Base-by-base conservation (phyloP, 2,329 filamentous ascomycete genomes). In the Pseudogymnoascus sp. region DNA sequence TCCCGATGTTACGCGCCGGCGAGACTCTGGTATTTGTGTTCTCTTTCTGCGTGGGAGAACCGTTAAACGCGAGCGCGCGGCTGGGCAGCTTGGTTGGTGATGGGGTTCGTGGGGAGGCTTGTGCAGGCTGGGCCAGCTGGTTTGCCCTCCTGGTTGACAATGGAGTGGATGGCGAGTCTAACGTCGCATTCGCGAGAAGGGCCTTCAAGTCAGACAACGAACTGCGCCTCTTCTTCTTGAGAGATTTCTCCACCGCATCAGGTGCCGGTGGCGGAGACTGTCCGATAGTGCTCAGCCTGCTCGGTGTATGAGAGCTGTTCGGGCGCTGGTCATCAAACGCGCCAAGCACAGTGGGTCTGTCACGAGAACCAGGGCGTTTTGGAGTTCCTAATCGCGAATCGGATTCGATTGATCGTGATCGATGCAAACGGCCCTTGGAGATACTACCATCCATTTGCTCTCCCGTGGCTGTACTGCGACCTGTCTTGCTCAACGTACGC, bases 401-500 rank as follows among this genome's bases (percentile, higher is more conserved):
- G 62, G 86, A 80, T 71, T 96, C 92, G 42, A 91, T 90, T 0
- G 92, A 96, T 68, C 87, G 88, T 11, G 90, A 90, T 42, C 91
- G 85, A 63, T 82, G 80, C 37, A 91, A 75, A 0, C 85, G 83
- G 36, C 79, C 85, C 73, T 86, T 90, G 2, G 89, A 88, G 40
- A 91, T 74, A 73, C 84, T 90, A 14, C 82, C 78, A 53, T 77
- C 76, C 49, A 67, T 69, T 31, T 75, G 74, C 64, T 87, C 90
- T 68, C 79, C 86, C 62, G 79, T 85, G 65, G 79, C 83, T 31
- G 82, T 76, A 69, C 83, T 76, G 62, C 88, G 82, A 79, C 82
- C 75, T 77, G 91, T 83, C 78, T 96, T 96, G 79, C 92, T 96
- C 67, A 96, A 78, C n/a, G 86, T 93, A 63, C 92, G 86, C 86